A percentile compares a stretch with the other conserved stretches of the same genome.
phyloP scores from a whole-genome alignment of 2,329 filamentous ascomycete genomes.

The Akanthomyces uredinophilus region DNA sequence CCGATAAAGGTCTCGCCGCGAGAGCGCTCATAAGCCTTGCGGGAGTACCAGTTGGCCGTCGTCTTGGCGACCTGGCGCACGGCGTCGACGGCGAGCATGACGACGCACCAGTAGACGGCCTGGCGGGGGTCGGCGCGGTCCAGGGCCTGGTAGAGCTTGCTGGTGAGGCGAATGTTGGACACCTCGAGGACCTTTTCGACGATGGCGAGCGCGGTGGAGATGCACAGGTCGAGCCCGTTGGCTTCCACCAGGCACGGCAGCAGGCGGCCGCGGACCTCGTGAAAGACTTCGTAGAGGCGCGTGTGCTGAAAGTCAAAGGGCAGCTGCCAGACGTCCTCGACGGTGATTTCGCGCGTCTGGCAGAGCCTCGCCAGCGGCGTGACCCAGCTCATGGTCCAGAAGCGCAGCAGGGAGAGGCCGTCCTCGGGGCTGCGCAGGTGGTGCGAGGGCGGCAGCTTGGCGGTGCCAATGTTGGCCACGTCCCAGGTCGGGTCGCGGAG shows the following conservation, averaged over 20 bases:
- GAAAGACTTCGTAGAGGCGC: conserved; percentile 68
- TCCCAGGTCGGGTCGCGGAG: conserved; percentile 33
- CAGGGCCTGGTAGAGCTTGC: conserved; percentile 31
- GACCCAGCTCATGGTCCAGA: conserved; percentile 82
- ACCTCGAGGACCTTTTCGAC: conserved; percentile 39
- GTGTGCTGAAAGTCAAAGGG: conserved; percentile 78
- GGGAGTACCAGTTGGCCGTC: conserved; percentile 66
- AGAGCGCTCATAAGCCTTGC: conserved; percentile 77
- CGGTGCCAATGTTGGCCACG: conserved; percentile 26
- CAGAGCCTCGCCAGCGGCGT: conserved; percentile 64
- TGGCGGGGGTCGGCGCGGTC: conserved; percentile 26
- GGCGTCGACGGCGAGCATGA: conserved; percentile 31
- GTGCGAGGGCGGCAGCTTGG: conserved; percentile 24
- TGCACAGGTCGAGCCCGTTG: conserved; percentile 72
- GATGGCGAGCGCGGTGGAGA: conserved; percentile 60
- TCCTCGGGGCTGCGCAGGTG: conserved; percentile 70
- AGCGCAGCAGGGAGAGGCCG: conserved; percentile 72
- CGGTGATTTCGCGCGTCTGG: conserved; percentile 59
- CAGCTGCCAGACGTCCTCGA: conserved; percentile 77
- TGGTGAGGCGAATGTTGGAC: conserved; percentile 34
- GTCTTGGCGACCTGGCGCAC: conserved; percentile 32
- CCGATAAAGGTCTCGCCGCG: conserved; percentile 59
- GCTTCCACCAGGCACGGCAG: conserved; percentile 64
- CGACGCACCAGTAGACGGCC: conserved; percentile 32
- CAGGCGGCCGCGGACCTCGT: conserved; percentile 67